Evolutionary conservation across 78 protist genomes (phyloP).

Genomic region (Dictyostelium intermedium): DNA sequence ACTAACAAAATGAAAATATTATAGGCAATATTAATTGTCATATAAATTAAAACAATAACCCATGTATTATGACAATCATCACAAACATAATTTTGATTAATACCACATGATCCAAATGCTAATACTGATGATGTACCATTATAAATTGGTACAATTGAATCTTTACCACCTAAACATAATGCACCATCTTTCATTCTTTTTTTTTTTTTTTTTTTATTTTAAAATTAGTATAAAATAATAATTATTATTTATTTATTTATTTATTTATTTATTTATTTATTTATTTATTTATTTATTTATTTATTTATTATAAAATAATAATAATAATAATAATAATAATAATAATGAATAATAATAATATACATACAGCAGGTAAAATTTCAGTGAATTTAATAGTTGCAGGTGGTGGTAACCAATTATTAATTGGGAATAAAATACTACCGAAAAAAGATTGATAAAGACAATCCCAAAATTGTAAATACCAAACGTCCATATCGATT

Average conservation of each 20-base stretch:
- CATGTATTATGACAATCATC: slow-evolving; percentile 51
- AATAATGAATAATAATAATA: not conserved
- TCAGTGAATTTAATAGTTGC: slow-evolving; percentile 12
- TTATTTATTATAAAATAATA: not conserved
- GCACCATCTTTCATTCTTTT: slow-evolving; percentile 17
- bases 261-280: no score
- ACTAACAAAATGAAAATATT: slow-evolving; percentile 61
- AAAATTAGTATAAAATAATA: no score
- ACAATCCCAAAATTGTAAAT: slow-evolving; percentile 50
- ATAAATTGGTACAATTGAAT: not conserved
- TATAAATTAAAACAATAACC: slow-evolving; percentile 31
- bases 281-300: no score
- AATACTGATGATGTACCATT: not conserved
- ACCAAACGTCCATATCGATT: slow-evolving; percentile 47
- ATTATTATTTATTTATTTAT: no score
- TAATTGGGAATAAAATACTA: slow-evolving; percentile 55
- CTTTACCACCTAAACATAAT: slow-evolving; percentile 28
- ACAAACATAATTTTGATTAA: not conserved
- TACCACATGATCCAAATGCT: not conserved
- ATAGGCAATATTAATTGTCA: slow-evolving; percentile 42
- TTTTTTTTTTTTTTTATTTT: no score
- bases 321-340: not conserved
- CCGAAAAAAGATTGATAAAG: slow-evolving; percentile 42
- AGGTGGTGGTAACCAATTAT: slow-evolving; percentile 28
- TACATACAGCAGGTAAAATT: slow-evolving; percentile 15